Evolutionary conservation across 2,329 filamentous ascomycete species (phyloP).

Genomic region (Ramularia collo-cygni): DNA sequence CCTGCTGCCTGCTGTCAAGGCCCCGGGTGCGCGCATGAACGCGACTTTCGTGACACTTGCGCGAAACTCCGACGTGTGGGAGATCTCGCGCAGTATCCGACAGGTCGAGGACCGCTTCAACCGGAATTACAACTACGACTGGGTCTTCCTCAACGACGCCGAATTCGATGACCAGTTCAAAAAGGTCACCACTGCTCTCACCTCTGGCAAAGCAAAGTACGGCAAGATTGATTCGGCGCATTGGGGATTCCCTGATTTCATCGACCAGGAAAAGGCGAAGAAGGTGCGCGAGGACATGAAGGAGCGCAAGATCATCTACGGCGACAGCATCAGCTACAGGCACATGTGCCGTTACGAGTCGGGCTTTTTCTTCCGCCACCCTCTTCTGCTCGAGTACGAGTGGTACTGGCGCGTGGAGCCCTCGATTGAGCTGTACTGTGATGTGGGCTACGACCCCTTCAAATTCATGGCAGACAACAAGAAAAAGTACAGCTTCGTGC

Average conservation of each 20-base stretch:
- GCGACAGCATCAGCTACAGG: slow-evolving; percentile 91
- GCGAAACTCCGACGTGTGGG: slow-evolving; percentile 90
- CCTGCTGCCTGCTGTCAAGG: slow-evolving; percentile 35
- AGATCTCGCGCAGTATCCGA: slow-evolving; percentile 91
- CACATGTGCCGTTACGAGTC: slow-evolving; percentile 99
- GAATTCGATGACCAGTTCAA: slow-evolving; percentile 92
- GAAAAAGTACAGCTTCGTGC: slow-evolving; percentile 97
- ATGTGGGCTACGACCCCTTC: slow-evolving; percentile 93
- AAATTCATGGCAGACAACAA: slow-evolving; percentile 90
- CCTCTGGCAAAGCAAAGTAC: slow-evolving; percentile 90
- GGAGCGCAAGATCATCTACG: slow-evolving; percentile 93
- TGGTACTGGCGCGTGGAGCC: slow-evolving; percentile 99
- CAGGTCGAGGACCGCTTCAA: slow-evolving; percentile 98
- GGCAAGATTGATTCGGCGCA: slow-evolving; percentile 85
- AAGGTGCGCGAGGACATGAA: slow-evolving; percentile 92
- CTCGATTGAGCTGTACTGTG: slow-evolving; percentile 92
- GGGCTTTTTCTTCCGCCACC: slow-evolving; percentile 97
- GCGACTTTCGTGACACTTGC: slow-evolving; percentile 96
- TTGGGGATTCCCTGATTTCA: slow-evolving; percentile 95
- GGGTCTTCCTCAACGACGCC: slow-evolving; percentile 97
- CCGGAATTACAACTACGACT: slow-evolving; percentile 92
- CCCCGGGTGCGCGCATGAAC: slow-evolving; percentile 73
- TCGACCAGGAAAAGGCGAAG: slow-evolving; percentile 87
- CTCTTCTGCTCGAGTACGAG: slow-evolving; percentile 90
- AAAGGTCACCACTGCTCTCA: slow-evolving; percentile 77